Evolutionary conservation across 1,284 basidiomycete genomes (phyloP), one percentile per base, ranked within the genome.

Genomic region (Puccinia novopanici): DNA sequence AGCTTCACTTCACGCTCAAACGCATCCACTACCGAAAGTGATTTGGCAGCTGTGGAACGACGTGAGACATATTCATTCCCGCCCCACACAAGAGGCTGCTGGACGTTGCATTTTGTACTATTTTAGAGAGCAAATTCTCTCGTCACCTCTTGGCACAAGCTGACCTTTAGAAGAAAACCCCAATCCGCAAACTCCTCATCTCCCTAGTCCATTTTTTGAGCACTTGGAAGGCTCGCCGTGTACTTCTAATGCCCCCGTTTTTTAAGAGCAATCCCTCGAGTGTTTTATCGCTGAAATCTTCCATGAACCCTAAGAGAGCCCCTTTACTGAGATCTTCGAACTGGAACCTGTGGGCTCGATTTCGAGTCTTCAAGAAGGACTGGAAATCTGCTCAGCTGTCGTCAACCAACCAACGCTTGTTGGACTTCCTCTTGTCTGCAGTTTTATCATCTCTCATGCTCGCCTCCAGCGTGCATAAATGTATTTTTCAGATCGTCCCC

Each of bases 11-110:
- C 40, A 81, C 79, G 37, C 61, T 81, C 37, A 81, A 81, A 54
- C 57, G 79, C 13, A 81, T 81, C 10, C 79, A 81, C 54, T 81
- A 81, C 45, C 45, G 79, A 17, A 81, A 81, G 65, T 81, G n/a
- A 70, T 71, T 55, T 19, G 42, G 22, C 24, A 5, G 37, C 15
- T 15, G 4, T 9, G 12, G 37, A 0, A 37, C 40, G 17, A 19
- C 37, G 17, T 17, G 10, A 13, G 45, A 12, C 45, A 48, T 63
- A 19, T 5, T 63, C 34, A 6, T 63, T 40, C 37, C 61, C 15
- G 17, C 22, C 37, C 34, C 17, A 17, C 61, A 40, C 6, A 8
- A 17, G 52, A 22, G 15, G 6, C 22, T 19, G 34, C 34, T 17
- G 15, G 0, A 6, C 61, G 17, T 63, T 3, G 61, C 37, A 63